These are phyloP conservation scores for Neoconidiobolus thromboides DNA, from an alignment of 371 early-diverging fungal genomes.

Conservation along the genomic window DNA sequence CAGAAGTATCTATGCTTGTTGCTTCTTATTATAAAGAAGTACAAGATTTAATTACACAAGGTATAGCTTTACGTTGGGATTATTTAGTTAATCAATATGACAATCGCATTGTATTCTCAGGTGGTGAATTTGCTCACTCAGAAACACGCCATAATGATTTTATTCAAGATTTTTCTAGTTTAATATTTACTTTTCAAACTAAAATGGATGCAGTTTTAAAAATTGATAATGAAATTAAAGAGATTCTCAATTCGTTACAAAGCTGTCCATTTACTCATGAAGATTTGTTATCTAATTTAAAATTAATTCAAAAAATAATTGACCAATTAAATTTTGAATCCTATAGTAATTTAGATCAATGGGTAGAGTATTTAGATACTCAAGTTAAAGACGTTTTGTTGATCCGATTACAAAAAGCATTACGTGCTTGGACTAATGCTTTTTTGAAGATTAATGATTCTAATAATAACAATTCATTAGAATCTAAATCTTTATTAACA, in stretches of 20 bases:
- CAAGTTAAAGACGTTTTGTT: slow-evolving; percentile 66
- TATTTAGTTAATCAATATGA: slow-evolving; percentile 78
- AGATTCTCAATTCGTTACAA: slow-evolving; percentile 60
- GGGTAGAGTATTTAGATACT: slow-evolving; percentile 67
- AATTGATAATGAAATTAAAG: slow-evolving; percentile 61
- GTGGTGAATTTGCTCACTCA: slow-evolving; percentile 30
- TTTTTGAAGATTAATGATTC: slow-evolving; percentile 25
- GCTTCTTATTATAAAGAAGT: slow-evolving; percentile 84
- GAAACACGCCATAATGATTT: slow-evolving; percentile 82
- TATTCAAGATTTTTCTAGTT: slow-evolving; percentile 83
- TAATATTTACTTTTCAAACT: slow-evolving; percentile 85
- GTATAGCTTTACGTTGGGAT: slow-evolving; percentile 85
- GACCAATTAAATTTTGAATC: slow-evolving; percentile 85
- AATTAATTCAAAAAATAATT: slow-evolving; percentile 69
- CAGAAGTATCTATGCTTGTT: slow-evolving; percentile 55
- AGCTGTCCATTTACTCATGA: slow-evolving; percentile 52
- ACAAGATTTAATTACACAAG: slow-evolving; percentile 72
- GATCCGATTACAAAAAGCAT: slow-evolving; percentile 54
- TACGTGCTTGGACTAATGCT: slow-evolving; percentile 51
- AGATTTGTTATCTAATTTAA: slow-evolving; percentile 44
- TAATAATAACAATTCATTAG: slow-evolving; percentile 18
- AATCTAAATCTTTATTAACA: slow-evolving; percentile 24
- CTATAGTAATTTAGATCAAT: slow-evolving; percentile 78
- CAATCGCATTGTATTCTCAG: slow-evolving; percentile 24
- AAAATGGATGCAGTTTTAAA: slow-evolving; percentile 71